A percentile compares a stretch with the other conserved stretches of the same genome.
These are phyloP conservation scores for Phyllosticta citriasiana DNA, from an alignment of 2,329 filamentous ascomycete genomes.

Conservation along the genomic window DNA sequence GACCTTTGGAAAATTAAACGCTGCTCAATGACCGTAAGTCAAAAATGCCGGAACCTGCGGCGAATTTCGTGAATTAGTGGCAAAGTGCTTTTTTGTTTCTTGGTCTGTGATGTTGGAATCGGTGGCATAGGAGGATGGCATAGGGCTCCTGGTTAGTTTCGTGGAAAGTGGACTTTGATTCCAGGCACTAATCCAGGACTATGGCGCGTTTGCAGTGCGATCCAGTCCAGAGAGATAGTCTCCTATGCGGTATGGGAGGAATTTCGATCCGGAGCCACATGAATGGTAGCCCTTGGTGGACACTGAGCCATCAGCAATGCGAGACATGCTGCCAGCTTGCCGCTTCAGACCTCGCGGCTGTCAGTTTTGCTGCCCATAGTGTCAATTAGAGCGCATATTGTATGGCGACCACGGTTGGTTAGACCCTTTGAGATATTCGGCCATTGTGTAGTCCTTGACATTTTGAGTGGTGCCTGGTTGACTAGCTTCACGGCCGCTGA, in stretches of 20 bases:
- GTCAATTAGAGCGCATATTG: not conserved
- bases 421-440: not conserved
- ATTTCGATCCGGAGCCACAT: no score
- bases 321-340: no score
- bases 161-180: no score
- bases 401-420: not conserved
- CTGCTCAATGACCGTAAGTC: not conserved
- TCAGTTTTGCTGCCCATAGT: not conserved
- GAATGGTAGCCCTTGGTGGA: no score
- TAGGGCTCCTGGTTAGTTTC: not conserved
- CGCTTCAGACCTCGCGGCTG: no score
- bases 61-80: not conserved
- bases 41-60: not conserved
- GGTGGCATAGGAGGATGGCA: not conserved
- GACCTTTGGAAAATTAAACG: not conserved
- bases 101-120: not conserved
- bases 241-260: no score
- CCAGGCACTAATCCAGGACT: no score
- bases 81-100: not conserved
- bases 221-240: no score
- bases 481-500: not conserved
- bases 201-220: no score
- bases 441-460: not conserved
- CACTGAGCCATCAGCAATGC: no score
- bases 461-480: not conserved